Evolutionary conservation across 768 basidiomycete genomes (phyloP).

Genomic region (Thelephora ganbajun): DNA sequence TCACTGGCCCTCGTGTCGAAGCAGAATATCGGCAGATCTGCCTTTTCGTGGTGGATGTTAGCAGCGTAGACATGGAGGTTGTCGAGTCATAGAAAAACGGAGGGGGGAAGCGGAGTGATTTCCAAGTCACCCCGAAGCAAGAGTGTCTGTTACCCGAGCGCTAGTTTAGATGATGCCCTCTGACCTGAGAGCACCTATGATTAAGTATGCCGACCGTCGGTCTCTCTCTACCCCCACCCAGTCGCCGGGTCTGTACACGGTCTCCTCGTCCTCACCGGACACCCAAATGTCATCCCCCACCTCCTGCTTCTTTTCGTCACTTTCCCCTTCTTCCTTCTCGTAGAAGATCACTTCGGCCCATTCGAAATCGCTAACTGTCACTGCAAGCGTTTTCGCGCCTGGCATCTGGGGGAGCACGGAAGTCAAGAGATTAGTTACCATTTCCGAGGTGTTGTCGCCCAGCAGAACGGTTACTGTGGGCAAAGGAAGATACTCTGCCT

Average conservation of each 20-base stretch:
- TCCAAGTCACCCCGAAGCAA: no score
- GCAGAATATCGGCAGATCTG: no score
- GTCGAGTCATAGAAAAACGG: no score
- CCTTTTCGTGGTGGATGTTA: no score
- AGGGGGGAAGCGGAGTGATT: no score
- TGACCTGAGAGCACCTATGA: conserved; percentile 60
- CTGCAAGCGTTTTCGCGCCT: conserved; percentile 64
- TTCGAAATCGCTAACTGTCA: conserved; percentile 62
- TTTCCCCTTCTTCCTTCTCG: conserved; percentile 16
- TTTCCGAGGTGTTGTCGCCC: conserved; percentile 54
- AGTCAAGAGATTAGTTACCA: conserved; percentile 61
- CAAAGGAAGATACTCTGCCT: conserved; percentile 78
- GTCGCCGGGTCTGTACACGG: conserved; percentile 38
- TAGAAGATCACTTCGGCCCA: conserved; percentile 78
- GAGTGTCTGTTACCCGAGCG: no score
- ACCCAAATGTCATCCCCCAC: conserved; percentile 44
- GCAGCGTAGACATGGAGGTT: no score
- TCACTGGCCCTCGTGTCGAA: no score
- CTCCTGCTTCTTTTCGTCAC: conserved; percentile 14
- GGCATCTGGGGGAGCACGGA: conserved; percentile 61
- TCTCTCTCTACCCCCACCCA: conserved; percentile 75
- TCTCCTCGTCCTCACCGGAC: conserved; percentile 41
- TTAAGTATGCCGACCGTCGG: conserved; percentile 63
- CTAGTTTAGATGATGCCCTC: conserved; percentile 45
- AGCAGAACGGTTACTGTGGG: conserved; percentile 51